Evolutionary conservation across 371 early-diverging fungal species (phyloP).

Genomic region (Chytridium lagenaria): DNA sequence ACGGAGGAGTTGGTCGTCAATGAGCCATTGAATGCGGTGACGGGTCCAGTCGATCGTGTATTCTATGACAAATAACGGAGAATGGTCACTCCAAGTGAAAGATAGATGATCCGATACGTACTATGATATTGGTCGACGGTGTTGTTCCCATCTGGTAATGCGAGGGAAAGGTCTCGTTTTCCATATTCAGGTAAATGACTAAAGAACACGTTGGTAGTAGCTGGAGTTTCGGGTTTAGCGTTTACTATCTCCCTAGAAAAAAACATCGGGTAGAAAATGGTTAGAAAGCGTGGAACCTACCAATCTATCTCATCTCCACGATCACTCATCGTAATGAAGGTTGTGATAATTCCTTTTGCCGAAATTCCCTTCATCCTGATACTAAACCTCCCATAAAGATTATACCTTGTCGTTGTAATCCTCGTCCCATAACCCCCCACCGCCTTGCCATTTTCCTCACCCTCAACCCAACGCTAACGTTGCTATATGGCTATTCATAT

Average conservation of each 20-base stretch:
- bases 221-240: neutral
- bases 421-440: conserved; percentile 13
- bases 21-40: conserved; percentile 24
- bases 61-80: conserved; percentile 24
- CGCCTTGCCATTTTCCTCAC: no score
- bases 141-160: neutral
- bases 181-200: conserved; percentile 48
- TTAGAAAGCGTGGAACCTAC: conserved; percentile 50
- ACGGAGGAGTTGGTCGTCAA: conserved; percentile 21
- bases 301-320: conserved; percentile 71
- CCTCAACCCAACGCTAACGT: neutral
- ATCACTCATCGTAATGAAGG: conserved; percentile 61
- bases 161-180: conserved; percentile 9
- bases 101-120: conserved; percentile 59
- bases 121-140: conserved; percentile 1
- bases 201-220: conserved; percentile 23
- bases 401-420: conserved; percentile 40
- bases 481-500: neutral
- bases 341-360: conserved; percentile 67
- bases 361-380: conserved; percentile 57
- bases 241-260: conserved; percentile 13
- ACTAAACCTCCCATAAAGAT: conserved; percentile 55
- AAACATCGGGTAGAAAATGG: neutral
- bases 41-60: conserved; percentile 29
- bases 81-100: conserved; percentile 43